Percentiles rank a stretch among this genome's conserved stretches.
Conservation (phyloP, 768 basidiomycete species). For the Cubamyces sp. region DNA sequence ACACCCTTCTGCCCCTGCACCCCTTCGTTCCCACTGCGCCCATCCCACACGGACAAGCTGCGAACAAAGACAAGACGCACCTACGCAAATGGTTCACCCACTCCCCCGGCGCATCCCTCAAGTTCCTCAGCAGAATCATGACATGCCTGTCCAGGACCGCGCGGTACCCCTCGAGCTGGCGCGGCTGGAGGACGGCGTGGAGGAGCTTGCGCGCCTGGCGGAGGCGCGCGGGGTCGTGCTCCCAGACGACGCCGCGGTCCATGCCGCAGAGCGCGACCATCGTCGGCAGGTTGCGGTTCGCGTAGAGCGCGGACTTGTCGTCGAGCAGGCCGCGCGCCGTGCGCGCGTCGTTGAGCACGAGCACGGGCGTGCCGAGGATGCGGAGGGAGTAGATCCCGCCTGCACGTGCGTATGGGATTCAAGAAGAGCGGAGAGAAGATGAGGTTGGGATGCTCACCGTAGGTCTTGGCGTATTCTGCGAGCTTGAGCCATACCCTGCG, state of each 20-base stretch:
- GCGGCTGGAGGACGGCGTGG: conserved; percentile 5
- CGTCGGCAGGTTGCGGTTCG: conserved; percentile 21
- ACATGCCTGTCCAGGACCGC: neutral
- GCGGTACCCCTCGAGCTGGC: conserved; percentile 1
- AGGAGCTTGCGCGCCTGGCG: conserved; percentile 12
- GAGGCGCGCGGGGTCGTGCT: conserved; percentile 9
- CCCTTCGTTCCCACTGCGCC: too few relatives aligned
- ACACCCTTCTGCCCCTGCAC: too few relatives aligned
- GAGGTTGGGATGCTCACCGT: neutral
- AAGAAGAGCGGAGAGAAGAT: neutral
- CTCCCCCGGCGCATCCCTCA: conserved; percentile 52
- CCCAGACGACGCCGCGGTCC: conserved; percentile 17
- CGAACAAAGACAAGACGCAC: neutral
- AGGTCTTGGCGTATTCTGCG: neutral
- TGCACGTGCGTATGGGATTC: neutral
- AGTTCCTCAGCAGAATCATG: conserved; percentile 3
- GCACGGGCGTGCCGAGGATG: conserved; percentile 26
- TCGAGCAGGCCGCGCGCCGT: conserved; percentile 37
- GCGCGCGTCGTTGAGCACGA: conserved; percentile 35
- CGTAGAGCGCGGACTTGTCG: conserved; percentile 35
- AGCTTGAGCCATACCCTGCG: conserved; percentile 1
- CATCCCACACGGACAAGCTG: too few relatives aligned
- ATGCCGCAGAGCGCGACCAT: conserved; percentile 17
- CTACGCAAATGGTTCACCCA: conserved; percentile 51
- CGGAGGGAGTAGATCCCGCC: conserved; percentile 27